Conservation (phyloP, 768 basidiomycete species). For the Leccinum subgranulosum region DNA sequence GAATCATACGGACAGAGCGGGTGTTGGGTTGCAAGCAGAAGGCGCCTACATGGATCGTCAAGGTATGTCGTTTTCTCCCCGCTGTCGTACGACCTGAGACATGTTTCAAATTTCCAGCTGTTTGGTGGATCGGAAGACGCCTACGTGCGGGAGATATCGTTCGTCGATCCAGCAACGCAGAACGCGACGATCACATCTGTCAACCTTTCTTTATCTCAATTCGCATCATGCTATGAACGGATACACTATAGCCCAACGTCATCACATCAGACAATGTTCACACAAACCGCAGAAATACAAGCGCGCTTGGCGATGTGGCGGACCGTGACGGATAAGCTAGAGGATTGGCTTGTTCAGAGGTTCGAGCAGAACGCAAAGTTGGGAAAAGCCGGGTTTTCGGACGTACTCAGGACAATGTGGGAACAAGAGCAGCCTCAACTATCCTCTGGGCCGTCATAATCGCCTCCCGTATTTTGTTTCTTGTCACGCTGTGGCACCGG, state of each 20-base stretch:
- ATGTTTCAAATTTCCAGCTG: constrained; percentile 43
- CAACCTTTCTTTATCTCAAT: constrained; percentile 93
- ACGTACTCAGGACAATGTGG: constrained; percentile 78
- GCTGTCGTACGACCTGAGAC: constrained; percentile 4
- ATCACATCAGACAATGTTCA: constrained; percentile 63
- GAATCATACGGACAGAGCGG: constrained; percentile 89
- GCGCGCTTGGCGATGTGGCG: constrained; percentile 79
- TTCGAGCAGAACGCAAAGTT: constrained; percentile 91
- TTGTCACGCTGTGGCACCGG: constrained; percentile 6
- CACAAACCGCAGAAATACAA: constrained; percentile 91
- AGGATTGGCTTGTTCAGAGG: constrained; percentile 81
- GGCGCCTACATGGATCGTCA: constrained; percentile 88
- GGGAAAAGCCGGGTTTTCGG: constrained; percentile 87
- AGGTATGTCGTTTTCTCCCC: constrained; percentile 50
- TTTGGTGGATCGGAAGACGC: constrained; percentile 94
- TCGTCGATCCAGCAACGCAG: constrained; percentile 81
- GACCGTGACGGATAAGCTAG: constrained; percentile 76
- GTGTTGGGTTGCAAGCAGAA: constrained; percentile 91
- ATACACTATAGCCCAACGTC: constrained; percentile 82
- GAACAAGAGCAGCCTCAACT: constrained; percentile 59
- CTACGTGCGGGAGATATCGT: constrained; percentile 92
- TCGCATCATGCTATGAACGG: constrained; percentile 87
- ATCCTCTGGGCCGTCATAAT: constrained; percentile 30
- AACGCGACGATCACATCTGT: constrained; percentile 84
- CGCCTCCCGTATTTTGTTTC: constrained; percentile 3